Conservation (phyloP, 768 basidiomycete genomes). For the Lyophyllum decastes region DNA sequence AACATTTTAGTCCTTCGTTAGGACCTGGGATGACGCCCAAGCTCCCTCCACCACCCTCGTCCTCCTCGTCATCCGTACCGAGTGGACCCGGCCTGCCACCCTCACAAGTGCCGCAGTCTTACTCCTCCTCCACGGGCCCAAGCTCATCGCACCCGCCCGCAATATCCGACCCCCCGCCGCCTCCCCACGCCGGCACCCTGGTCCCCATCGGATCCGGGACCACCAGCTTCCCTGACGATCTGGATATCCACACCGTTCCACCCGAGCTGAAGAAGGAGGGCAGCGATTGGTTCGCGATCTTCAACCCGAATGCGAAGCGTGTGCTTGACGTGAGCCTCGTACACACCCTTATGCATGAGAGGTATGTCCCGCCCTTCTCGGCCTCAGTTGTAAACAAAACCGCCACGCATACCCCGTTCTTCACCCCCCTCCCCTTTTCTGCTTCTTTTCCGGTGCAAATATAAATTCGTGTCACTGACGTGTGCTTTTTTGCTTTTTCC, state of each 20-base stretch:
- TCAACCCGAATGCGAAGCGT: slow-evolving; percentile 79
- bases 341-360: slow-evolving; percentile 90
- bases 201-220: slow-evolving; percentile 19
- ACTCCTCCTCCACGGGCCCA: slow-evolving; percentile 11
- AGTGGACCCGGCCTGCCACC: slow-evolving; percentile 32
- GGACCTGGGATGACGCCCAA: slow-evolving; percentile 39
- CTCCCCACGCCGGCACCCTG: slow-evolving; percentile 14
- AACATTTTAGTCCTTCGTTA: slow-evolving; percentile 40
- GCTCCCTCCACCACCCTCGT: slow-evolving; percentile 33
- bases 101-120: slow-evolving; percentile 11
- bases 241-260: slow-evolving; percentile 38
- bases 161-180: slow-evolving; percentile 9
- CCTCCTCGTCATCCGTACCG: slow-evolving; percentile 29
- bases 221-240: slow-evolving; percentile 48
- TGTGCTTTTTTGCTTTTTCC: background rate
- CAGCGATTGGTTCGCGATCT: slow-evolving; percentile 86
- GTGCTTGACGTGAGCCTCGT: slow-evolving; percentile 78
- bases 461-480: background rate
- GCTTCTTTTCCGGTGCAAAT: background rate
- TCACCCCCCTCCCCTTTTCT: background rate
- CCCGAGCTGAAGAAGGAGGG: slow-evolving; percentile 73
- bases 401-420: too few relatives aligned
- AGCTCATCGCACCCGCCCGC: slow-evolving; percentile 12
- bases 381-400: too few relatives aligned
- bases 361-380: slow-evolving; percentile 43